phyloP scores from a whole-genome alignment of 148 eudicot genomes.

The Simmondsia chinensis region DNA sequence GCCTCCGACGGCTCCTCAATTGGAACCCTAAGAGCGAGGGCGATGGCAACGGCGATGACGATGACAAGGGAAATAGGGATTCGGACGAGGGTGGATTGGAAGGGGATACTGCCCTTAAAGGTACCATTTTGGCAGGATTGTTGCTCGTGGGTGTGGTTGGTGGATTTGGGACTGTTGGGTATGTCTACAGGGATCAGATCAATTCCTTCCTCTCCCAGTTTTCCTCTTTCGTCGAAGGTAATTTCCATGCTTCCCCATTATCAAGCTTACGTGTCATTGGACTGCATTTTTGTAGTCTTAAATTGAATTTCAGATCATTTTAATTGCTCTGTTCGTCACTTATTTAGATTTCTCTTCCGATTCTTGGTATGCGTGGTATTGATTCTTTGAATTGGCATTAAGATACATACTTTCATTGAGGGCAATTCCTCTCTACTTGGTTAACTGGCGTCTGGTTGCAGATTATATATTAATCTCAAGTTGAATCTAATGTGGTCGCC shows the following conservation, averaged over 20 bases:
- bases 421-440: too few species aligned
- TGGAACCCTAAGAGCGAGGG: conserved; percentile 32
- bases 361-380: too few species aligned
- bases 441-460: too few species aligned
- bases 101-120: conserved; percentile 58
- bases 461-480: too few species aligned
- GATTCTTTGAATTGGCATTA: too few species aligned
- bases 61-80: background rate
- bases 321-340: too few species aligned
- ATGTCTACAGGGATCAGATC: conserved; percentile 71
- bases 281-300: too few species aligned
- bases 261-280: background rate
- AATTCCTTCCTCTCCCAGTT: conserved; percentile 71
- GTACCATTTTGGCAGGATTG: conserved; percentile 76
- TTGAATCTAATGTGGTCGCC: too few species aligned
- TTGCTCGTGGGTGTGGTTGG: conserved; percentile 77
- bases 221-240: conserved; percentile 85
- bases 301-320: too few species aligned
- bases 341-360: too few species aligned
- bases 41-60: conserved; percentile 8
- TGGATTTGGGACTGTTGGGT: conserved; percentile 85
- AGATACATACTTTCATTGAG: too few species aligned
- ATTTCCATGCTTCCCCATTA: background rate
- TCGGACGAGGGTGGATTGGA: conserved; percentile 16
- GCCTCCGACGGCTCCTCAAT: conserved; percentile 36